Conservation (phyloP, 2,329 filamentous ascomycete genomes). For the Aurifilum marmelostoma region DNA sequence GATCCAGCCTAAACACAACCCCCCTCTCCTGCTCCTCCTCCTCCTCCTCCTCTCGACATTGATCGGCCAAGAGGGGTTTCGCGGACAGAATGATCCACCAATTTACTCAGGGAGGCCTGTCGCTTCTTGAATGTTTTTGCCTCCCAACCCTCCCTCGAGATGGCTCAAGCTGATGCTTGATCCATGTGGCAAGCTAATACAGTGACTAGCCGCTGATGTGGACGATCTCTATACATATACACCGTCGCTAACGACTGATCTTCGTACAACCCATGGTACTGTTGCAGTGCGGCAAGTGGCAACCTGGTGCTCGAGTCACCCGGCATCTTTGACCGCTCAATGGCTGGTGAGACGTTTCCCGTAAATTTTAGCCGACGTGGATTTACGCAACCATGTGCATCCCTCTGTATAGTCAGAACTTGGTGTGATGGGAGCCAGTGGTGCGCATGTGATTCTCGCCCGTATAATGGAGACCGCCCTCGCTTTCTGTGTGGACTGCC, state of each 20-base stretch:
- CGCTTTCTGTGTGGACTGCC: background rate
- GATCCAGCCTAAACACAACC: background rate
- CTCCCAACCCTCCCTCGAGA: background rate
- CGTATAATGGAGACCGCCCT: background rate
- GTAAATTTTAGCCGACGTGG: background rate
- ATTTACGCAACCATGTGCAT: background rate
- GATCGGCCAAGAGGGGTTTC: background rate
- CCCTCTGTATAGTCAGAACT: too few relatives aligned
- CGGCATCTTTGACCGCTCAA: conserved; percentile 4
- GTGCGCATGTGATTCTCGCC: background rate
- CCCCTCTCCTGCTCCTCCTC: too few relatives aligned
- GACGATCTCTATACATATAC: background rate
- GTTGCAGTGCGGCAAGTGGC: background rate
- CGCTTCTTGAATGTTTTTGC: background rate
- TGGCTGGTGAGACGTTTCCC: background rate
- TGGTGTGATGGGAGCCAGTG: background rate
- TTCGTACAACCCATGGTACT: background rate
- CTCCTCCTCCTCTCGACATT: background rate
- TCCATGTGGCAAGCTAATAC: background rate
- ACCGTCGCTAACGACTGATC: background rate
- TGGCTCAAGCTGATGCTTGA: background rate
- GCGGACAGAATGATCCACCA: background rate
- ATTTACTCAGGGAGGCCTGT: background rate
- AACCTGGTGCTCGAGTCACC: background rate
- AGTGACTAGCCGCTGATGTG: background rate